Percentiles rank a stretch among this genome's conserved stretches.
Evolutionary conservation across 257 asterid genomes (phyloP).

Genomic region (Nicotiana knightiana): DNA sequence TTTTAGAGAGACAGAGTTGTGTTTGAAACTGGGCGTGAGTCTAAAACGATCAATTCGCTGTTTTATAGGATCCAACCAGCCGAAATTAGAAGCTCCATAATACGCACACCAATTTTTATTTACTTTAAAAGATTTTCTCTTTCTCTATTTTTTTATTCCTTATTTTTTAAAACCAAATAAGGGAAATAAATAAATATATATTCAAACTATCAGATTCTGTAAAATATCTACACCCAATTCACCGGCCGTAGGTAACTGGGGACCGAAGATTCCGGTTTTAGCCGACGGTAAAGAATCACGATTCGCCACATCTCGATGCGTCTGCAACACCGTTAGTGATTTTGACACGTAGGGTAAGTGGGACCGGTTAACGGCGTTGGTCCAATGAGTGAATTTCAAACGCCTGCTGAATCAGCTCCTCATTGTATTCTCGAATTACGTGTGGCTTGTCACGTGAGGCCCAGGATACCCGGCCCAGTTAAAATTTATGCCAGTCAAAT

Average conservation of each 20-base stretch:
- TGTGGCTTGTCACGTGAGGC: slow-evolving; percentile 76
- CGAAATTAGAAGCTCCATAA: slow-evolving; percentile 27
- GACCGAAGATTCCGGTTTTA: slow-evolving; percentile 35
- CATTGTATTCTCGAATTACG: slow-evolving; percentile 44
- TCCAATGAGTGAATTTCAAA: slow-evolving; percentile 48
- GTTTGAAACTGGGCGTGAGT: slow-evolving; percentile 23
- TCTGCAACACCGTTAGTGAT: not conserved
- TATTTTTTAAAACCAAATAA: not conserved
- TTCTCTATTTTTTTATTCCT: not conserved
- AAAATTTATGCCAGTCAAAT: slow-evolving; percentile 40
- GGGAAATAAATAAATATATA: not conserved
- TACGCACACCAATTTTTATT: slow-evolving; percentile 4
- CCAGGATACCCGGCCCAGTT: slow-evolving; percentile 74
- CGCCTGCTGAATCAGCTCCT: slow-evolving; percentile 40
- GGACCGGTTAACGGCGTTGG: slow-evolving; percentile 36
- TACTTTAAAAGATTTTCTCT: not conserved
- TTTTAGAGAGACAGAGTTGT: slow-evolving; percentile 13
- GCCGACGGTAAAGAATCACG: slow-evolving; percentile 7
- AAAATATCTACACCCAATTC: slow-evolving; percentile 23
- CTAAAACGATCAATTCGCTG: slow-evolving; percentile 29
- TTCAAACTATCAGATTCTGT: slow-evolving; percentile 8
- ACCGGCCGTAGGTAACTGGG: slow-evolving; percentile 17
- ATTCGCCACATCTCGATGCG: slow-evolving; percentile 33
- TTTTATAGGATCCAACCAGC: slow-evolving; percentile 57
- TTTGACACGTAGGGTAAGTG: slow-evolving; percentile 32